phyloP scores from a whole-genome alignment of 1,284 basidiomycete species.

The Sporisorium graminicola region DNA sequence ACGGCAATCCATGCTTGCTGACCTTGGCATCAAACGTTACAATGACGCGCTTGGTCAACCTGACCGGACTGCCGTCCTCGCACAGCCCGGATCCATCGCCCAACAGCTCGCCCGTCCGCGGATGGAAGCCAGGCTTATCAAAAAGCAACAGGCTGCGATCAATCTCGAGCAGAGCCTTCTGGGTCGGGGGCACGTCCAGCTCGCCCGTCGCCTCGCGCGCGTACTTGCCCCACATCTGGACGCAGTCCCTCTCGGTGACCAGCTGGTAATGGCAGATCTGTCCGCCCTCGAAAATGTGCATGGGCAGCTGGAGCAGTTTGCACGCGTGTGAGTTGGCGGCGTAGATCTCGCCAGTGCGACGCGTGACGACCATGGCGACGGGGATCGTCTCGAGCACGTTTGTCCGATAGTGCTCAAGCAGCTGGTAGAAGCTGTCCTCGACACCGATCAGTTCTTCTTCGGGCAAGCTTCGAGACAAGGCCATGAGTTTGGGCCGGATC shows the following conservation, averaged over 20 bases:
- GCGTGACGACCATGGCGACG: constrained; percentile 33
- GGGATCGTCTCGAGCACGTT: constrained; percentile 46
- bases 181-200: constrained; percentile 16
- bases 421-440: constrained; percentile 38
- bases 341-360: constrained; percentile 52
- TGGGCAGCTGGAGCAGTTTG: constrained; percentile 35
- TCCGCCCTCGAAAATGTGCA: constrained; percentile 37
- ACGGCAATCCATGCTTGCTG: constrained; percentile 43
- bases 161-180: constrained; percentile 29
- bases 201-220: constrained; percentile 20
- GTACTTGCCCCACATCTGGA: constrained; percentile 42
- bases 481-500: constrained; percentile 44
- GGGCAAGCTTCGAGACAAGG: constrained; percentile 31
- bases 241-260: constrained; percentile 32
- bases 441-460: constrained; percentile 43
- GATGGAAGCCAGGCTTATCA: constrained; percentile 40
- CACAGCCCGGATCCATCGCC: constrained; percentile 21
- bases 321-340: constrained; percentile 39
- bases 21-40: constrained; percentile 51
- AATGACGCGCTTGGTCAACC: constrained; percentile 12
- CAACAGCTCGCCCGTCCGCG: constrained; percentile 34
- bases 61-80: constrained; percentile 27
- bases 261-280: constrained; percentile 52
- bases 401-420: constrained; percentile 40
- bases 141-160: constrained; percentile 42